Percentiles rank a stretch among this genome's conserved stretches.
Conservation (phyloP, 108 stramenopile species). For the Asterionellopsis glacialis region DNA sequence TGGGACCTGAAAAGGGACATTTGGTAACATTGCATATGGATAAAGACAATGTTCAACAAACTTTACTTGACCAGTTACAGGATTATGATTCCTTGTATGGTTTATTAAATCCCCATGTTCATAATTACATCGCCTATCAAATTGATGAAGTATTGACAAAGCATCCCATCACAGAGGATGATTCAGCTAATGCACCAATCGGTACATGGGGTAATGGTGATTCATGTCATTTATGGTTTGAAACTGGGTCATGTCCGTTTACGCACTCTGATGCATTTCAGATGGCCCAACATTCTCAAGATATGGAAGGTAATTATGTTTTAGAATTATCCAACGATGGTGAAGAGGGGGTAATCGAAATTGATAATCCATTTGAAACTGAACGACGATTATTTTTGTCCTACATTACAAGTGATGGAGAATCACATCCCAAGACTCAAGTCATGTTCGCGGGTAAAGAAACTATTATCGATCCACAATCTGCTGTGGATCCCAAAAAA, state of each 20-base stretch:
- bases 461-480: not conserved
- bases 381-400: too few species aligned
- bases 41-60: too few species aligned
- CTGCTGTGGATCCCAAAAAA: not conserved
- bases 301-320: not conserved
- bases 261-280: not conserved
- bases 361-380: not conserved
- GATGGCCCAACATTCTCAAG: not conserved
- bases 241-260: not conserved
- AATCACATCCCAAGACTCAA: not conserved
- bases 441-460: not conserved
- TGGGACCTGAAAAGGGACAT: too few species aligned
- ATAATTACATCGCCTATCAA: too few species aligned
- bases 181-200: too few species aligned
- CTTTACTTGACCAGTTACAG: too few species aligned
- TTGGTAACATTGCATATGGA: too few species aligned
- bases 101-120: too few species aligned
- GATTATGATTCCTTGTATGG: too few species aligned
- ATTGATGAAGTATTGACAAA: too few species aligned
- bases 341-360: too few species aligned
- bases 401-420: not conserved
- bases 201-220: constrained; percentile 10
- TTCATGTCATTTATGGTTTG: constrained; percentile 5
- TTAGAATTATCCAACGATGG: not conserved
- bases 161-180: too few species aligned